These are phyloP conservation scores for Lipomyces anomalus DNA, from an alignment of 805 yeast species.

Conservation along the genomic window DNA sequence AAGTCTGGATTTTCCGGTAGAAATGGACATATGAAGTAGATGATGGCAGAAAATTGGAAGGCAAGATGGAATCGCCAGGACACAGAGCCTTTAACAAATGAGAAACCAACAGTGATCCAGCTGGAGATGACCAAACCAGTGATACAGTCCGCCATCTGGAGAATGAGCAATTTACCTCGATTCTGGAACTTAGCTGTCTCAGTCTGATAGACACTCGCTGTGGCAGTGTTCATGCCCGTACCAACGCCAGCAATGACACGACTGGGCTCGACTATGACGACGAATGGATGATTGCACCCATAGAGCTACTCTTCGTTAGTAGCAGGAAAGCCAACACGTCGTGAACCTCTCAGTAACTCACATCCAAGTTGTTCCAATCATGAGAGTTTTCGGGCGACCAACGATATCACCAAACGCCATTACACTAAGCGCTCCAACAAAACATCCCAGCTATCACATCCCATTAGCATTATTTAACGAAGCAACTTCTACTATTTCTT, in stretches of 20 bases:
- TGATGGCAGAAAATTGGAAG: conserved; percentile 25
- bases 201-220: conserved; percentile 77
- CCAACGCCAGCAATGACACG: conserved; percentile 72
- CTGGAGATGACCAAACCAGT: conserved; percentile 71
- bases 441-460: conserved; percentile 54
- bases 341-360: conserved; percentile 28
- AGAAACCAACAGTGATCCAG: conserved; percentile 69
- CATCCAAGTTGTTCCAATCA: conserved; percentile 43
- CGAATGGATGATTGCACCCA: conserved; percentile 46
- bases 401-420: conserved; percentile 53
- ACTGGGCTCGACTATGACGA: conserved; percentile 54
- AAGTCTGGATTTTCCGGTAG: conserved; percentile 9
- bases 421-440: conserved; percentile 64
- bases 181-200: conserved; percentile 59
- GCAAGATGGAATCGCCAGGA: background rate
- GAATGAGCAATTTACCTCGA: conserved; percentile 63
- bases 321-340: conserved; percentile 57
- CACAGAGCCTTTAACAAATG: conserved; percentile 34
- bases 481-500: background rate
- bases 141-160: conserved; percentile 68
- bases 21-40: conserved; percentile 28
- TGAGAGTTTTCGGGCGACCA: conserved; percentile 63
- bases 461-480: background rate
- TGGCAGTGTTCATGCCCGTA: conserved; percentile 71
- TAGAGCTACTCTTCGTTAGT: conserved; percentile 49